A percentile compares a stretch with the other conserved stretches of the same genome.
These are phyloP conservation scores for Dactylellina drechsleri DNA, from an alignment of 2,329 filamentous ascomycete species.

Conservation along the genomic window DNA sequence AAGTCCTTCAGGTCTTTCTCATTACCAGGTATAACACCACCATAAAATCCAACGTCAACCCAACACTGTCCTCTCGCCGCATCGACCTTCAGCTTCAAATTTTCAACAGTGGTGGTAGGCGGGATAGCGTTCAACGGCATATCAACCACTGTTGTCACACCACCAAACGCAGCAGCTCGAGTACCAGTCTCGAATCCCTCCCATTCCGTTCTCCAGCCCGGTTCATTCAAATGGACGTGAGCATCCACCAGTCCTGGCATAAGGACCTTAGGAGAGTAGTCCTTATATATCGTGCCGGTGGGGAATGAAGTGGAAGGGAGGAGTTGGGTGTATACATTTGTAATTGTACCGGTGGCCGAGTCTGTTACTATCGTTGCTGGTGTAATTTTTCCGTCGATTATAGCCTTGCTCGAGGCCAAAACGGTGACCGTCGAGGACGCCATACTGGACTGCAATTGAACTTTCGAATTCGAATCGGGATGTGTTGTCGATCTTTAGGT, in stretches of 20 bases:
- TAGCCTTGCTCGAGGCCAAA: conserved; percentile 82
- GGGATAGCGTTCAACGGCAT: conserved; percentile 98
- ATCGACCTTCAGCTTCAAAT: conserved; percentile 83
- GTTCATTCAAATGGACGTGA: conserved; percentile 97
- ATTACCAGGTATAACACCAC: conserved; percentile 92
- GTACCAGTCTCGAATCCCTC: conserved; percentile 97
- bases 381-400: conserved; percentile 79
- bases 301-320: conserved; percentile 82
- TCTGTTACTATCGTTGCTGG: conserved; percentile 87
- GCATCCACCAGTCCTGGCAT: conserved; percentile 94
- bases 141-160: conserved; percentile 95
- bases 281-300: conserved; percentile 75
- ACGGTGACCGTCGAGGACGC: conserved; percentile 69
- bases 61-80: conserved; percentile 90
- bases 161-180: conserved; percentile 89
- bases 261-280: conserved; percentile 85
- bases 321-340: conserved; percentile 76
- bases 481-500: conserved; percentile 46
- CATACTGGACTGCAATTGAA: conserved; percentile 57
- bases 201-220: conserved; percentile 90
- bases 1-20: conserved; percentile 79
- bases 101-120: conserved; percentile 87
- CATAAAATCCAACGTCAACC: conserved; percentile 99
- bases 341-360: conserved; percentile 81
- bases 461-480: not conserved